Conservation (phyloP, 371 early-diverging fungal genomes). For the Lichtheimia ornata region DNA sequence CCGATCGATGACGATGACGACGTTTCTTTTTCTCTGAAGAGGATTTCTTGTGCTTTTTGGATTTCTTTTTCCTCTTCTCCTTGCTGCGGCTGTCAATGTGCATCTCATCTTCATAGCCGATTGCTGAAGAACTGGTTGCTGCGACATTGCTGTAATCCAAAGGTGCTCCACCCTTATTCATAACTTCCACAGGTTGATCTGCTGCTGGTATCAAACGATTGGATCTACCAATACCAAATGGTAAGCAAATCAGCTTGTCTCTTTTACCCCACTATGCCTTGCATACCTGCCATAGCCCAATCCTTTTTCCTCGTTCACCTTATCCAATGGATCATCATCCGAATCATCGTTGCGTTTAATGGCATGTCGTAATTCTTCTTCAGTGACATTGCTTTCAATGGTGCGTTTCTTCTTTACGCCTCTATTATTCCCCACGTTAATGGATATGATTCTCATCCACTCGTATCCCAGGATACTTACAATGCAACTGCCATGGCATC, state of each 20-base stretch:
- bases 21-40: constrained; percentile 27
- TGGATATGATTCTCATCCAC: neutral
- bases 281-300: constrained; percentile 64
- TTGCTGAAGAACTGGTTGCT: constrained; percentile 1
- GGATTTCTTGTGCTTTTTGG: constrained; percentile 40
- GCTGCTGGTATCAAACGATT: constrained; percentile 27
- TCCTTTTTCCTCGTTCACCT: constrained; percentile 50
- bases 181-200: constrained; percentile 24
- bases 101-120: constrained; percentile 16
- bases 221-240: constrained; percentile 11
- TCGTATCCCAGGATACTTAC: constrained; percentile 36
- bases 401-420: constrained; percentile 59
- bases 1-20: constrained; percentile 17
- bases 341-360: constrained; percentile 47
- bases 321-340: constrained; percentile 38
- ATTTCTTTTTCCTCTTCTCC: constrained; percentile 38
- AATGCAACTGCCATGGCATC: constrained; percentile 81
- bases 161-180: constrained; percentile 14
- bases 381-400: constrained; percentile 54
- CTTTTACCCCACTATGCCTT: neutral
- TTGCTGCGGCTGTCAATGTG: constrained; percentile 30
- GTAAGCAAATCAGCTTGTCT: neutral
- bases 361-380: constrained; percentile 60
- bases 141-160: neutral
- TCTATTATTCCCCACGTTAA: constrained; percentile 17